These are phyloP conservation scores for Cucumis melo DNA, from an alignment of 306 rosid species.

Conservation along the genomic window DNA sequence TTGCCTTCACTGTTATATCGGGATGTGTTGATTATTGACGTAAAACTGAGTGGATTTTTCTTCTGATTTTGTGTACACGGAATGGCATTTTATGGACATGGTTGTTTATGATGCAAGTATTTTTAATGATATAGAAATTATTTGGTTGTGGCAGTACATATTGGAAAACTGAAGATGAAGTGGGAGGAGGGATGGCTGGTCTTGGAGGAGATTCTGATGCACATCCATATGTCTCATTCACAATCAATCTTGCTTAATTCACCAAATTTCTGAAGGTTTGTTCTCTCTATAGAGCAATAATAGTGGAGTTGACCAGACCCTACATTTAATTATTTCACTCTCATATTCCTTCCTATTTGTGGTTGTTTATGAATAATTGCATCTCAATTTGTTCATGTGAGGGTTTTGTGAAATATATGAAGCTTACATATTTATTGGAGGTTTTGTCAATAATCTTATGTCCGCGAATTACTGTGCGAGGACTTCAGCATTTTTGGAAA, in stretches of 20 bases:
- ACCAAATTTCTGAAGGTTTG: conserved; percentile 12
- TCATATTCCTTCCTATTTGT: neutral
- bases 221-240: conserved; percentile 77
- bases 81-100: neutral
- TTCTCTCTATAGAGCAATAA: conserved; percentile 34
- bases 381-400: conserved; percentile 1
- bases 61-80: neutral
- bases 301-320: conserved; percentile 25
- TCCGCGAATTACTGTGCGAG: neutral
- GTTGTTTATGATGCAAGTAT: neutral
- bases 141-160: conserved; percentile 38
- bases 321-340: neutral
- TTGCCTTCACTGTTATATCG: too few species aligned
- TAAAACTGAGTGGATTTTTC: too few species aligned
- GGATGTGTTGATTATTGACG: too few species aligned
- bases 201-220: conserved; percentile 66
- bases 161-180: conserved; percentile 77
- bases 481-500: neutral
- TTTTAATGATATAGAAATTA: neutral
- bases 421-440: conserved; percentile 3
- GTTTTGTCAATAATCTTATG: neutral
- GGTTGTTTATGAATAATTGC: conserved; percentile 3
- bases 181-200: conserved; percentile 65
- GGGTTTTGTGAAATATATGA: neutral
- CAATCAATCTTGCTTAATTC: conserved; percentile 52